Conservation (phyloP, 2,329 filamentous ascomycete species). For the Trichophyton simii region DNA sequence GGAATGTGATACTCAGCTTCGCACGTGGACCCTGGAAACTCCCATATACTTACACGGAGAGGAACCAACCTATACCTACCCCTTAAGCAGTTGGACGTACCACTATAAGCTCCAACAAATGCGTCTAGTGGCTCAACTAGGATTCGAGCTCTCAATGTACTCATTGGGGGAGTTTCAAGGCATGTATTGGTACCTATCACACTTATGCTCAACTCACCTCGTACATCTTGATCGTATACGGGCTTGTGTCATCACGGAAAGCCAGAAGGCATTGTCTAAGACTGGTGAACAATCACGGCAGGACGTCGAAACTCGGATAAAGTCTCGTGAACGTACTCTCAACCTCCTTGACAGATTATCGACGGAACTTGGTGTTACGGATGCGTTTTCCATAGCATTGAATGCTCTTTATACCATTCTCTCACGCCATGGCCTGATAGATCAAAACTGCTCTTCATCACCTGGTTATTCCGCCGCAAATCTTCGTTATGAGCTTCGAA, state of each 20-base stretch:
- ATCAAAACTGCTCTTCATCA: conserved; percentile 39
- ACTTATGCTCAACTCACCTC: conserved; percentile 55
- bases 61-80: conserved; percentile 53
- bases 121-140: conserved; percentile 76
- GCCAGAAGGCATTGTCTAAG: conserved; percentile 18
- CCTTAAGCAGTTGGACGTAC: conserved; percentile 79
- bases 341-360: conserved; percentile 48
- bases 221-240: conserved; percentile 63
- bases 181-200: conserved; percentile 85
- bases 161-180: conserved; percentile 68
- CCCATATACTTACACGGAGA: conserved; percentile 42
- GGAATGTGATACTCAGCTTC: conserved; percentile 58
- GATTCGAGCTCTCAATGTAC: conserved; percentile 89
- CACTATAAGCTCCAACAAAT: conserved; percentile 82
- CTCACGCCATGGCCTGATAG: conserved; percentile 41
- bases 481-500: conserved; percentile 68
- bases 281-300: conserved; percentile 8
- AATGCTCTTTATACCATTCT: conserved; percentile 55
- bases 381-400: conserved; percentile 41
- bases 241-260: conserved; percentile 42
- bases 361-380: conserved; percentile 52
- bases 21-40: conserved; percentile 48
- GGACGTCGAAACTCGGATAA: conserved; percentile 19
- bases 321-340: conserved; percentile 28
- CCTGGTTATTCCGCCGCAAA: conserved; percentile 54